Evolutionary conservation across 257 asterid species (phyloP), one percentile per base, ranked within the genome.

Genomic region (Haberlea rhodopensis): DNA sequence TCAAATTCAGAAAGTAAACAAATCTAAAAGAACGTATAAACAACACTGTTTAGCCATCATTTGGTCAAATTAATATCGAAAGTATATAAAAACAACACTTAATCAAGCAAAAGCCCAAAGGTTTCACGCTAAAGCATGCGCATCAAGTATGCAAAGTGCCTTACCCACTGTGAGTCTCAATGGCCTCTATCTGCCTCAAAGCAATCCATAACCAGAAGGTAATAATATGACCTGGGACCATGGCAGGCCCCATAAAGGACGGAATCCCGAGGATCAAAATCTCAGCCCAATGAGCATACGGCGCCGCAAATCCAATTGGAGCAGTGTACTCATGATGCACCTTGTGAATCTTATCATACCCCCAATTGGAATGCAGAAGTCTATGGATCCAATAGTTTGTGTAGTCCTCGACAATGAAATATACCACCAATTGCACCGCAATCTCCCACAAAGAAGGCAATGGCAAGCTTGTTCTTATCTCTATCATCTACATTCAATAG

Each of bases 161-260:
- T 81, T 83, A 94, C 99, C 99, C 99, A 79, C 97, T 85, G 82
- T 94, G 99, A 79, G 99, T 87, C 78, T 94, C 97, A 74, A 94
- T 94, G 40, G 99, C 99, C 86, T 89, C 99, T 63, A 87, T 80
- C 84, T 90, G 97, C 80, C 99, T 94, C 70, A 87, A 72, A 19
- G 71, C 97, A 78, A 94, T 87, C 99, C 99, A 94, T 72, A 84
- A 20, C 99, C 99, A 94, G 80, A 94, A 87, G 4, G 99, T 94
- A 78, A 94, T 78, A 68, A 94, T 90, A 71, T 94, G 99, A 0
- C 99, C 97, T 0, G 99, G 99, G 78, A 52, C 96, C 62, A 94
- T 74, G 0, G 97, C 94, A 32, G 99, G 99, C 4, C 99, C 99
- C 5, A 90, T 80, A 75, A 84, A 86, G 46, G 99, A 84, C 3